Percentiles rank a stretch among this genome's conserved stretches.
Evolutionary conservation across 768 basidiomycete genomes (phyloP).

Genomic region (Trametopsis cervina): DNA sequence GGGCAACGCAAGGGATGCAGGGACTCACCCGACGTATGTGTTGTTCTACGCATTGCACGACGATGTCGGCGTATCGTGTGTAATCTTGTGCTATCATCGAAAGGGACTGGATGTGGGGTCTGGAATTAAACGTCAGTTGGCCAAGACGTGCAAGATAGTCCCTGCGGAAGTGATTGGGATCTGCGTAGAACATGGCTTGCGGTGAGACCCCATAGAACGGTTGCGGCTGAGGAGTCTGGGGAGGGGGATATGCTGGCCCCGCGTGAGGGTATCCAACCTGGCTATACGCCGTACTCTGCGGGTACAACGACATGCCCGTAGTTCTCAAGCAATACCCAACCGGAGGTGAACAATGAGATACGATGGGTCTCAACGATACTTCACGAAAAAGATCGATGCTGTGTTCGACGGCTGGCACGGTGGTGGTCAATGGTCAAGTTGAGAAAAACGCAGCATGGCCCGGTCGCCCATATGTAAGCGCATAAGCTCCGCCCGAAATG

Average conservation of each 20-base stretch:
- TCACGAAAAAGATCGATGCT: slow-evolving; percentile 7
- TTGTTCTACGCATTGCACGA: slow-evolving; percentile 74
- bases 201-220: slow-evolving; percentile 37
- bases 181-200: slow-evolving; percentile 42
- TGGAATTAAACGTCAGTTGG: slow-evolving; percentile 89
- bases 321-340: slow-evolving; percentile 8
- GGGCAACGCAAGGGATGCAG: slow-evolving; percentile 10
- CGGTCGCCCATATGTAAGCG: slow-evolving; percentile 9
- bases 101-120: slow-evolving; percentile 87
- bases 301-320: slow-evolving; percentile 33
- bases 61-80: slow-evolving; percentile 67
- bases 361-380: slow-evolving; percentile 13
- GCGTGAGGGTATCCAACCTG: slow-evolving; percentile 42
- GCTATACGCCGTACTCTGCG: slow-evolving; percentile 51
- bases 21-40: slow-evolving; percentile 86
- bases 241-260: slow-evolving; percentile 32
- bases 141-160: slow-evolving; percentile 70
- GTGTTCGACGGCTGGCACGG: slow-evolving; percentile 14
- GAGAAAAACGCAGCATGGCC: slow-evolving; percentile 20
- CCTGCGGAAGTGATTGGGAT: slow-evolving; percentile 69
- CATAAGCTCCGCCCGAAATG: neutral
- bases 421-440: slow-evolving; percentile 39
- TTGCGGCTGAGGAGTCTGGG: slow-evolving; percentile 21
- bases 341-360: slow-evolving; percentile 2
- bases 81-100: slow-evolving; percentile 92